A percentile compares a stretch with the other conserved stretches of the same genome.
Evolutionary conservation across 2,329 filamentous ascomycete species (phyloP).

Genomic region (Epichloe amarillans): DNA sequence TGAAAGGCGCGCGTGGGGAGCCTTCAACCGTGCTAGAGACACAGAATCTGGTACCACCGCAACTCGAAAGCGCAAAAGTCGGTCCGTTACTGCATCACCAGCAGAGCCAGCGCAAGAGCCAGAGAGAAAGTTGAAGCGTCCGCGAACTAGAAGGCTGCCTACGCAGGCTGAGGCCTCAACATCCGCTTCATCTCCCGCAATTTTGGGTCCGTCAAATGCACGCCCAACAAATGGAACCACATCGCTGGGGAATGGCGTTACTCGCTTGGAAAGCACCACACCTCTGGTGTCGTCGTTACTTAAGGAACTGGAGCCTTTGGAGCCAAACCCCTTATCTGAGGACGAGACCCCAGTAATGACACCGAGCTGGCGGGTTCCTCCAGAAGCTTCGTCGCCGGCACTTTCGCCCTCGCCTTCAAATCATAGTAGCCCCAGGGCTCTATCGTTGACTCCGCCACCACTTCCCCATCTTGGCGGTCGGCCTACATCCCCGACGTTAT

Average conservation of each 20-base stretch:
- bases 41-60: slow-evolving; percentile 37
- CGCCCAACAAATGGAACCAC: slow-evolving; percentile 8
- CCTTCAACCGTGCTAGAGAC: slow-evolving; percentile 73
- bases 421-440: slow-evolving; percentile 52
- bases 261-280: slow-evolving; percentile 36
- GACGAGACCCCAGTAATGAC: slow-evolving; percentile 30
- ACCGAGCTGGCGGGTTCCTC: slow-evolving; percentile 17
- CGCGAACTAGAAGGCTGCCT: slow-evolving; percentile 58
- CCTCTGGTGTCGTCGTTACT: slow-evolving; percentile 79
- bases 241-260: slow-evolving; percentile 12
- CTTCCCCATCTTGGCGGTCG: slow-evolving; percentile 37
- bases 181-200: slow-evolving; percentile 21
- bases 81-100: slow-evolving; percentile 59
- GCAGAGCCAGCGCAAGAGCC: slow-evolving; percentile 55
- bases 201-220: slow-evolving; percentile 15
- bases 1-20: slow-evolving; percentile 77
- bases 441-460: slow-evolving; percentile 58
- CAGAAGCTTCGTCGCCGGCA: slow-evolving; percentile 43
- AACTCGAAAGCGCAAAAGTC: slow-evolving; percentile 59
- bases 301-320: slow-evolving; percentile 78
- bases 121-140: slow-evolving; percentile 76
- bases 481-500: slow-evolving; percentile 51
- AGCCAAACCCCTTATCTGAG: slow-evolving; percentile 46
- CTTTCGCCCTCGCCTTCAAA: slow-evolving; percentile 52
- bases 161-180: slow-evolving; percentile 33